A percentile compares a stretch with the other conserved stretches of the same genome.
phyloP scores from a whole-genome alignment of 768 basidiomycete species.

The Mycena alexandri region DNA sequence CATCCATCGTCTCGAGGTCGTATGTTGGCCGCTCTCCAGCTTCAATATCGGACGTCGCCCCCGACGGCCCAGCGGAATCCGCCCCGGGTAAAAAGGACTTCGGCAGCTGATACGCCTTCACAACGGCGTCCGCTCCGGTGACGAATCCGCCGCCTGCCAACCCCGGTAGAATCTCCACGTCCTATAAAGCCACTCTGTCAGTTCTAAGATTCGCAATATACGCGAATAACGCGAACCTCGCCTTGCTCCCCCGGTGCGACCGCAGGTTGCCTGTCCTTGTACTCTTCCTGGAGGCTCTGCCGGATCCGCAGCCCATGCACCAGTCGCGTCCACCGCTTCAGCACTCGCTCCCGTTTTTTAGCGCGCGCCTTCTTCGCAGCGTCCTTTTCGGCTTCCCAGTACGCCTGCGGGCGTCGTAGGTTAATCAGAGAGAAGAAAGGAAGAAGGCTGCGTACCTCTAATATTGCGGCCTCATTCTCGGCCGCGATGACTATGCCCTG shows the following conservation, averaged over 20 bases:
- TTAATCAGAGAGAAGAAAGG: slow-evolving; percentile 26
- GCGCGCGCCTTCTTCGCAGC: slow-evolving; percentile 81
- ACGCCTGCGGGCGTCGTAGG: slow-evolving; percentile 68
- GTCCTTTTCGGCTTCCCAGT: slow-evolving; percentile 82
- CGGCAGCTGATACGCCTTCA: slow-evolving; percentile 79
- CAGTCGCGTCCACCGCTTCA: slow-evolving; percentile 91
- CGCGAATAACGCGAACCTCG: slow-evolving; percentile 33
- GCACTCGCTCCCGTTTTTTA: slow-evolving; percentile 82
- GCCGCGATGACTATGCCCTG: slow-evolving; percentile 89
- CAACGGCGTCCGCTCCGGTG: slow-evolving; percentile 77
- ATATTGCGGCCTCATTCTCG: slow-evolving; percentile 78
- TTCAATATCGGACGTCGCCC: slow-evolving; percentile 38
- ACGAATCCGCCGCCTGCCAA: slow-evolving; percentile 68
- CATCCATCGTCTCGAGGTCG: slow-evolving; percentile 54
- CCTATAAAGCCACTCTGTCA: slow-evolving; percentile 9
- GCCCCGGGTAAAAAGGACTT: slow-evolving; percentile 46
- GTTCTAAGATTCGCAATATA: not conserved
- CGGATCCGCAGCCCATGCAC: slow-evolving; percentile 91
- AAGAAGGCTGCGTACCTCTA: slow-evolving; percentile 70
- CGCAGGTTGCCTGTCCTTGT: slow-evolving; percentile 55
- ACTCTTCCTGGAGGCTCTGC: slow-evolving; percentile 84
- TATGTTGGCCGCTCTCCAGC: slow-evolving; percentile 48
- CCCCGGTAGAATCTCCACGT: slow-evolving; percentile 31
- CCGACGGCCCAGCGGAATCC: slow-evolving; percentile 35
- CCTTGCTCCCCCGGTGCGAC: slow-evolving; percentile 33